Conservation (phyloP, 2,329 filamentous ascomycete species). For the Ramularia collo-cygni region DNA sequence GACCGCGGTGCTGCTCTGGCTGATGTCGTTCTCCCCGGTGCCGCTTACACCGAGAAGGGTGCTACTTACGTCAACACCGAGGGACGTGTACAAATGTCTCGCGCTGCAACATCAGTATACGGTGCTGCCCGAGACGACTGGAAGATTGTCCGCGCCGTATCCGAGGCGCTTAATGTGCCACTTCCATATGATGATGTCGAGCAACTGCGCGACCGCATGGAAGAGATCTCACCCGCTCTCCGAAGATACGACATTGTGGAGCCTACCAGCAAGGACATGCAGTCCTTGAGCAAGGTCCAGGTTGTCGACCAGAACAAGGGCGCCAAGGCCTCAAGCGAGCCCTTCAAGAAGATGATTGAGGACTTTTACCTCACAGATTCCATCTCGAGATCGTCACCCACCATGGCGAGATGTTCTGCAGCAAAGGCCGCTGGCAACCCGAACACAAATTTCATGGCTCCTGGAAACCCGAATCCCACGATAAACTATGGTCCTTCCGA, state of each 20-base stretch:
- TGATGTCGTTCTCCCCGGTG: conserved; percentile 86
- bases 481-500: conserved; percentile 33
- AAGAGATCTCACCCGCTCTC: conserved; percentile 85
- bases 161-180: conserved; percentile 80
- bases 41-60: conserved; percentile 94
- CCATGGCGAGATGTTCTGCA: conserved; percentile 95
- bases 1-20: conserved; percentile 88
- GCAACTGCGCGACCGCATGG: conserved; percentile 83
- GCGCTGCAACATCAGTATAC: conserved; percentile 78
- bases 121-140: conserved; percentile 92
- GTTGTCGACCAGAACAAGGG: conserved; percentile 96
- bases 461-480: conserved; percentile 32
- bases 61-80: conserved; percentile 98
- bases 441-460: conserved; percentile 46
- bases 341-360: conserved; percentile 78
- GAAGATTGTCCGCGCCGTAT: conserved; percentile 94
- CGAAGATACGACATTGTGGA: conserved; percentile 88
- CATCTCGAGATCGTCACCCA: conserved; percentile 94
- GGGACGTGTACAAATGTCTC: conserved; percentile 88
- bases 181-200: conserved; percentile 92
- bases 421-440: conserved; percentile 63
- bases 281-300: conserved; percentile 80
- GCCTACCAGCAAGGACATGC: conserved; percentile 52
- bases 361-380: conserved; percentile 98
- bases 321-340: conserved; percentile 60